phyloP scores from a whole-genome alignment of 1,284 basidiomycete species.

The Heterobasidion annosum region DNA sequence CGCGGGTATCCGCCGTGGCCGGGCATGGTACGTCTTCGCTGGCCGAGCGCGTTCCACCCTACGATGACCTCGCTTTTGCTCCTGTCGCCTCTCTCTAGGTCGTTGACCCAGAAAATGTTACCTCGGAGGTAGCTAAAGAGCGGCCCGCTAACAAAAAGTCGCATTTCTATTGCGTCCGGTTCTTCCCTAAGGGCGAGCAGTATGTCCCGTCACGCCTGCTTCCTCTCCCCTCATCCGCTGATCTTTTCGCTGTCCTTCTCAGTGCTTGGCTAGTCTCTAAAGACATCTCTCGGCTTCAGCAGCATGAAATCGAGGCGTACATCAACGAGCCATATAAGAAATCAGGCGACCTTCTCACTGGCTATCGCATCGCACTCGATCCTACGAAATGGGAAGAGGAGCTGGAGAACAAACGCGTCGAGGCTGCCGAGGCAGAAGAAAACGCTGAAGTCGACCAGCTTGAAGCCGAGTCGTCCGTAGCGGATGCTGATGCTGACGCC shows the following conservation, averaged over 20 bases:
- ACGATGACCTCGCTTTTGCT: conserved; percentile 3
- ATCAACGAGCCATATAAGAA: conserved; percentile 71
- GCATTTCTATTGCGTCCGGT: conserved; percentile 71
- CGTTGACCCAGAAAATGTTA: conserved; percentile 62
- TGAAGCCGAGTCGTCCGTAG: conserved; percentile 34
- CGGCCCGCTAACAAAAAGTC: conserved; percentile 64
- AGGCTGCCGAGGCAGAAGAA: conserved; percentile 46
- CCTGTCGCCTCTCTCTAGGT: conserved; percentile 37
- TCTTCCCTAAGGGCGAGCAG: conserved; percentile 91
- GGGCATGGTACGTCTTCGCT: conserved; percentile 48
- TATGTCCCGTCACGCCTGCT: conserved; percentile 34
- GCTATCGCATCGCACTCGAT: conserved; percentile 80
- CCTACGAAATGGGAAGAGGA: conserved; percentile 72
- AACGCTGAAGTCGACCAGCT: conserved; percentile 64
- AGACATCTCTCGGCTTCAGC: conserved; percentile 74
- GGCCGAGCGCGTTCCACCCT: neutral
- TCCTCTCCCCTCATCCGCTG: conserved; percentile 7
- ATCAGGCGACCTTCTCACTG: conserved; percentile 66
- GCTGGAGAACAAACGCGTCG: conserved; percentile 32
- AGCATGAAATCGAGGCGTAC: conserved; percentile 80
- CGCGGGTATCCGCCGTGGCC: conserved; percentile 94
- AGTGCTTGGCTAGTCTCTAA: conserved; percentile 83
- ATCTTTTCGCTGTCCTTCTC: conserved; percentile 11
- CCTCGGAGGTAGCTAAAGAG: conserved; percentile 53
- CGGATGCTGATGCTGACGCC: conserved; percentile 47